Conservation (phyloP, 2,329 filamentous ascomycete genomes). For the Fusarium graminum region DNA sequence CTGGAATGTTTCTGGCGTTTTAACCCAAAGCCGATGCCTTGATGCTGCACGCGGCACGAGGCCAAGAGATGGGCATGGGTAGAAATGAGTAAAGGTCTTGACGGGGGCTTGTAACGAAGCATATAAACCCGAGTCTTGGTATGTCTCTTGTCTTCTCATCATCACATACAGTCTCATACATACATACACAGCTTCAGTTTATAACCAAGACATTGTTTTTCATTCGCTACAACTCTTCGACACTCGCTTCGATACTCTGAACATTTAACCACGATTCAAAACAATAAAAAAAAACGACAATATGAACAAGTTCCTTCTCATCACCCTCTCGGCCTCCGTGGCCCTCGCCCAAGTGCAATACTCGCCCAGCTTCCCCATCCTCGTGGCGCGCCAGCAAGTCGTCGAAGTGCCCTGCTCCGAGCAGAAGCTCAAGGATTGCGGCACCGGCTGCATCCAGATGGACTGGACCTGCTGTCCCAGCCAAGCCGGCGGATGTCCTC, state of each 20-base stretch:
- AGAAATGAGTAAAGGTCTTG: background rate
- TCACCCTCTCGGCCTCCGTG: constrained; percentile 40
- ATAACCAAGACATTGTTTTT: background rate
- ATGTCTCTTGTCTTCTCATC: constrained; percentile 9
- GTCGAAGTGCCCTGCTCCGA: constrained; percentile 44
- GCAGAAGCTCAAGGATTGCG: constrained; percentile 47
- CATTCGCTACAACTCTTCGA: constrained; percentile 12
- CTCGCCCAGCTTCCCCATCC: constrained; percentile 29
- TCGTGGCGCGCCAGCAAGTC: constrained; percentile 42
- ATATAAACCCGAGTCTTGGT: constrained; percentile 30
- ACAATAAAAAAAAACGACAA: background rate
- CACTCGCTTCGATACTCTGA: constrained; percentile 9
- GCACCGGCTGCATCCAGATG: constrained; percentile 48
- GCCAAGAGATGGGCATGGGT: background rate
- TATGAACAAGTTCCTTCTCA: constrained; percentile 48
- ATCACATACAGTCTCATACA: constrained; percentile 11
- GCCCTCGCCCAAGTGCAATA: constrained; percentile 35
- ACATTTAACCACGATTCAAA: background rate
- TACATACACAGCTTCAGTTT: constrained; percentile 6
- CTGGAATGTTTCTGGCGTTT: constrained; percentile 38
- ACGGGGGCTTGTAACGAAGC: background rate
- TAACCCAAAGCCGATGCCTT: constrained; percentile 22
- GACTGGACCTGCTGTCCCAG: constrained; percentile 52
- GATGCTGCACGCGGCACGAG: constrained; percentile 25
- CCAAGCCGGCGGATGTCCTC: constrained; percentile 47